Conservation (phyloP, 2,329 filamentous ascomycete species). For the Fusarium paranaense region DNA sequence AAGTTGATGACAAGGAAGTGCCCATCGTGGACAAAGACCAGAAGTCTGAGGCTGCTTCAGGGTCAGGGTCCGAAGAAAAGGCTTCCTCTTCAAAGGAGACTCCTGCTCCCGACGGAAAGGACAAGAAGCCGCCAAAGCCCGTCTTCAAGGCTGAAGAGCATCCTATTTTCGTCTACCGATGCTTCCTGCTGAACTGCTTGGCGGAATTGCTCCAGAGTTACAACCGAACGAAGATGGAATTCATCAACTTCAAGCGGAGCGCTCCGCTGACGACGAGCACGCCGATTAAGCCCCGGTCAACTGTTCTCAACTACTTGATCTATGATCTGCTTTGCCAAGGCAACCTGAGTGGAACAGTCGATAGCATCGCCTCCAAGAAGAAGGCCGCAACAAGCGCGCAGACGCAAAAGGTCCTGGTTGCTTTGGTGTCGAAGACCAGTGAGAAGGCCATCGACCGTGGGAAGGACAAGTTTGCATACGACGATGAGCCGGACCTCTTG, state of each 20-base stretch:
- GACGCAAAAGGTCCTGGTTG: constrained; percentile 87
- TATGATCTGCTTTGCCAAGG: constrained; percentile 77
- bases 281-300: constrained; percentile 92
- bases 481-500: constrained; percentile 84
- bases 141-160: constrained; percentile 93
- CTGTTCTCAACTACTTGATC: constrained; percentile 92
- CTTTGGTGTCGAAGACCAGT: constrained; percentile 87
- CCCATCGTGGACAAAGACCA: constrained; percentile 56
- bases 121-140: constrained; percentile 76
- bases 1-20: constrained; percentile 87
- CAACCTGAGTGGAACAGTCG: constrained; percentile 74
- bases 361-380: constrained; percentile 85
- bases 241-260: constrained; percentile 98
- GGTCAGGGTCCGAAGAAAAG: constrained; percentile 39
- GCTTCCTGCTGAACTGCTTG: constrained; percentile 92
- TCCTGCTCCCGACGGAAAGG: constrained; percentile 55
- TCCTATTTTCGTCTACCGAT: constrained; percentile 95
- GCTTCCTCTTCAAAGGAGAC: constrained; percentile 48
- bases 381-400: constrained; percentile 85
- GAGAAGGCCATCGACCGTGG: constrained; percentile 74
- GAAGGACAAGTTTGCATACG: constrained; percentile 71
- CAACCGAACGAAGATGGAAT: constrained; percentile 95
- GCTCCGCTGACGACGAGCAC: constrained; percentile 85
- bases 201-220: constrained; percentile 92
- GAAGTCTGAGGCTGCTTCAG: constrained; percentile 50